Base-by-base conservation (phyloP, 2,329 filamentous ascomycete genomes). In the Exophiala xenobiotica region DNA sequence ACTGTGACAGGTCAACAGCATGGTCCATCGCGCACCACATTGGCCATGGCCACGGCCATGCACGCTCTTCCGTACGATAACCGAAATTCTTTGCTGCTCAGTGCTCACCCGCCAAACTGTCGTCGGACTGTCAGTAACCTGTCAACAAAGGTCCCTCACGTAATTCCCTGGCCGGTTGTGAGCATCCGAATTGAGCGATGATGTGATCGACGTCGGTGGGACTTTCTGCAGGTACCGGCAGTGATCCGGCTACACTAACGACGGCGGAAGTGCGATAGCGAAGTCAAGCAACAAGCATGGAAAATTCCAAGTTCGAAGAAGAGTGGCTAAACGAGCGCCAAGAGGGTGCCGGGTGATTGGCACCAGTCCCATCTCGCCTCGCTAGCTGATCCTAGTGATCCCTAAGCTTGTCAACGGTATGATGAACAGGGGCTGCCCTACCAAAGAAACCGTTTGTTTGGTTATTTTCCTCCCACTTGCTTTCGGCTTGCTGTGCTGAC, bases 221-320 rank as follows among this genome's bases (percentile, higher is more conserved):
- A 19, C 43, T 52, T n/a, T 33, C 24, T 46, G 49, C 49, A 52
- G 49, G 49, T 52, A 52, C 44, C 35, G 31, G 31, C 40, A 43
- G 40, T 33, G 31, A 49, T n/a, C 24, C 45, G n/a, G 35, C 33
- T 22, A 37, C 16, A 19, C 46, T 53, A 29, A 35, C 22, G n/a
- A 35, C 38, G 46, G 46, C 40, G 51, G 49, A 39, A 49, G 16
- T 9, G 33, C 22, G 18, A 39, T 14, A 7, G 11, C 3, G 20
- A 40, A 22, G 18, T 16, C 23, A 22, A 37, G 44, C 11, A n/a
- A 24, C 23, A 24, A n/a, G 7, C 19, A 27, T 18, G 5, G 12
- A 18, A 23, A 20, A 41, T 6, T 33, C 29, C 12, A 33, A 14
- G 29, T 14, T 33, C 9, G 12, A 14, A 33, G 4, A 33, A 12